phyloP scores from a whole-genome alignment of 371 early-diverging fungal species.

The Saksenaea oblongispora region DNA sequence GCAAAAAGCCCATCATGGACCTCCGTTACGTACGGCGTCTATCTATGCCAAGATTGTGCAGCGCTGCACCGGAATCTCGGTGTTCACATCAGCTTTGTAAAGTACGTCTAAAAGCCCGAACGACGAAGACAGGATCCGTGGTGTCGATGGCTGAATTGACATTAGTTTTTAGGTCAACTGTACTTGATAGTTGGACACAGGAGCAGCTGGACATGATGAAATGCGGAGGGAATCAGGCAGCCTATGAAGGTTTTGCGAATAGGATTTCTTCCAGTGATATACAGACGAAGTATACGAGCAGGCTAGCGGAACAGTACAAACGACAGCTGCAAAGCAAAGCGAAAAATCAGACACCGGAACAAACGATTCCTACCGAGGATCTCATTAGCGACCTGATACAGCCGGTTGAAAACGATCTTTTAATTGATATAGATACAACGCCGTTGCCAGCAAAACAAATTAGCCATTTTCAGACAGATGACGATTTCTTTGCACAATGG shows the following conservation, averaged over 20 bases:
- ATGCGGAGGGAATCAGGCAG: slow-evolving; percentile 78
- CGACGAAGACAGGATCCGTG: not conserved
- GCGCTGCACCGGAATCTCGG: slow-evolving; percentile 94
- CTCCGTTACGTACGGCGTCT: slow-evolving; percentile 94
- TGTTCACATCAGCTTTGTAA: slow-evolving; percentile 95
- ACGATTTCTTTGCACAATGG: slow-evolving; percentile 23
- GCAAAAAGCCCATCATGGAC: slow-evolving; percentile 97
- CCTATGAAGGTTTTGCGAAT: slow-evolving; percentile 76
- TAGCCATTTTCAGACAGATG: slow-evolving; percentile 7
- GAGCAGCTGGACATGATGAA: slow-evolving; percentile 92
- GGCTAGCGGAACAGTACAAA: slow-evolving; percentile 78
- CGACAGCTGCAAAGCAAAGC: slow-evolving; percentile 67
- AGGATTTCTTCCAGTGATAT: slow-evolving; percentile 64
- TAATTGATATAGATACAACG: slow-evolving; percentile 12
- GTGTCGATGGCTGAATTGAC: slow-evolving; percentile 2
- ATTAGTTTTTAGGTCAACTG: slow-evolving; percentile 63
- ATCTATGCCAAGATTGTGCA: slow-evolving; percentile 97
- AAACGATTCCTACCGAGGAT: not conserved
- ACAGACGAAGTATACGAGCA: slow-evolving; percentile 79
- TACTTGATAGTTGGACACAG: slow-evolving; percentile 87
- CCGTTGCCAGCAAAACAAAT: not conserved
- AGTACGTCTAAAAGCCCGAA: slow-evolving; percentile 50
- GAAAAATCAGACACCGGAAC: slow-evolving; percentile 34
- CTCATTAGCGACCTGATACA: not conserved
- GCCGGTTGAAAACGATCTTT: not conserved